Percentiles rank a stretch among this genome's conserved stretches.
These are phyloP conservation scores for Exophiala aquamarina DNA, from an alignment of 2,329 filamentous ascomycete genomes.

Conservation along the genomic window DNA sequence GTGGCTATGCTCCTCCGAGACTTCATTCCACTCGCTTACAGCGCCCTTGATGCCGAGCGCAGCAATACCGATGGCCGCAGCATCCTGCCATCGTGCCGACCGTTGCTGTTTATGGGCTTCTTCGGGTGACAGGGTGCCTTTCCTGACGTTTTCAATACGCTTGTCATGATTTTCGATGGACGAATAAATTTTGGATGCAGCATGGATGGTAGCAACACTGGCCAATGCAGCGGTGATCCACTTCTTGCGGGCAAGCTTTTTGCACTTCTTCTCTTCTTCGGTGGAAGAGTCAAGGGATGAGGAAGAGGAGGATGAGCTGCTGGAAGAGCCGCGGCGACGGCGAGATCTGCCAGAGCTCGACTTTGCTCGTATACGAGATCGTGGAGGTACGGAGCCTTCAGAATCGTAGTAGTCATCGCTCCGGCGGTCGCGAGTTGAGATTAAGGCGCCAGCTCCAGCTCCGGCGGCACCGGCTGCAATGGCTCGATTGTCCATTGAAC, in stretches of 20 bases:
- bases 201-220: constrained; percentile 68
- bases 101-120: constrained; percentile 63
- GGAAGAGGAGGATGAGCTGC: constrained; percentile 47
- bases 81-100: constrained; percentile 64
- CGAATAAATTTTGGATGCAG: constrained; percentile 64
- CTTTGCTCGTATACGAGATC: constrained; percentile 24
- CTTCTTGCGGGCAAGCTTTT: constrained; percentile 67
- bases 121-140: constrained; percentile 63
- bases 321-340: constrained; percentile 15
- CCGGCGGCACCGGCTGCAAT: constrained; percentile 19
- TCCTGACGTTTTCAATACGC: constrained; percentile 57
- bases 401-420: constrained; percentile 24
- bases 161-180: constrained; percentile 65
- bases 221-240: constrained; percentile 65
- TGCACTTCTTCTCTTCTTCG: constrained; percentile 62
- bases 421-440: constrained; percentile 13
- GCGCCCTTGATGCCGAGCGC: constrained; percentile 69
- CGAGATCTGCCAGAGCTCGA: constrained; percentile 23
- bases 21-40: constrained; percentile 66
- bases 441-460: constrained; percentile 21
- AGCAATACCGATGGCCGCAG: constrained; percentile 64
- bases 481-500: constrained; percentile 20
- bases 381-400: constrained; percentile 28
- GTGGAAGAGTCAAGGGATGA: constrained; percentile 56
- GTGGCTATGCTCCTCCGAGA: constrained; percentile 61